Percentiles rank a stretch among this genome's conserved stretches.
These are phyloP conservation scores for Erysimum pusillum DNA, from an alignment of 441 rosid species.

Conservation along the genomic window DNA sequence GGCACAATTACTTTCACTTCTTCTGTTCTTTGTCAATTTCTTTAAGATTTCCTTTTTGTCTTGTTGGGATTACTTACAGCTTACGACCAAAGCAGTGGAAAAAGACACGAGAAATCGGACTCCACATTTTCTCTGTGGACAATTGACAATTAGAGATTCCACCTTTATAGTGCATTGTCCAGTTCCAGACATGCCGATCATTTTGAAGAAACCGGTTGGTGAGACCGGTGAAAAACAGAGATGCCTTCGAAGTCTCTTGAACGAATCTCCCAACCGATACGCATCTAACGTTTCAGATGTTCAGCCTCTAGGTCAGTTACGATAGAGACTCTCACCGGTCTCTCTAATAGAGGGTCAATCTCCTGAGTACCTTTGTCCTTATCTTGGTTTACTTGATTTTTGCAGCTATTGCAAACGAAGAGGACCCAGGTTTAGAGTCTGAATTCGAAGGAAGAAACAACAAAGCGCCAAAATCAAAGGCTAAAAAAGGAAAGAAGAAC, in stretches of 20 bases:
- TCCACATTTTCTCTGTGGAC: constrained; percentile 75
- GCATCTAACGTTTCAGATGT: constrained; percentile 27
- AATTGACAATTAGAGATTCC: constrained; percentile 62
- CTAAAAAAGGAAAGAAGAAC: constrained; percentile 35
- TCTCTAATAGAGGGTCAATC: background rate
- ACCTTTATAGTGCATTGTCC: constrained; percentile 60
- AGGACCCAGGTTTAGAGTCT: constrained; percentile 54
- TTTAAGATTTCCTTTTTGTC: background rate
- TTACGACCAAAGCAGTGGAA: constrained; percentile 68
- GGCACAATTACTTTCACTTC: constrained; percentile 17
- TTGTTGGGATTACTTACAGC: constrained; percentile 30
- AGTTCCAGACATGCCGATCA: constrained; percentile 51
- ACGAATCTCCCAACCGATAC: constrained; percentile 49
- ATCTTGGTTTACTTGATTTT: constrained; percentile 9
- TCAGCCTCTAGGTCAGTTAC: constrained; percentile 33
- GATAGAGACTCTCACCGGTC: background rate
- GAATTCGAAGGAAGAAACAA: constrained; percentile 55
- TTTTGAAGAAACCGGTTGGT: constrained; percentile 55
- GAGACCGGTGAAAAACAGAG: constrained; percentile 54
- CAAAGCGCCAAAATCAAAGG: constrained; percentile 46
- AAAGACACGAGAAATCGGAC: constrained; percentile 75
- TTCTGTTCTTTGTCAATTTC: constrained; percentile 8
- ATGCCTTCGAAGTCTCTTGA: constrained; percentile 53
- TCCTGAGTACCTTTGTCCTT: constrained; percentile 20
- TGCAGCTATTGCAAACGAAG: constrained; percentile 62